Conservation (phyloP, 306 rosid genomes). For the Arachis hypogaea region DNA sequence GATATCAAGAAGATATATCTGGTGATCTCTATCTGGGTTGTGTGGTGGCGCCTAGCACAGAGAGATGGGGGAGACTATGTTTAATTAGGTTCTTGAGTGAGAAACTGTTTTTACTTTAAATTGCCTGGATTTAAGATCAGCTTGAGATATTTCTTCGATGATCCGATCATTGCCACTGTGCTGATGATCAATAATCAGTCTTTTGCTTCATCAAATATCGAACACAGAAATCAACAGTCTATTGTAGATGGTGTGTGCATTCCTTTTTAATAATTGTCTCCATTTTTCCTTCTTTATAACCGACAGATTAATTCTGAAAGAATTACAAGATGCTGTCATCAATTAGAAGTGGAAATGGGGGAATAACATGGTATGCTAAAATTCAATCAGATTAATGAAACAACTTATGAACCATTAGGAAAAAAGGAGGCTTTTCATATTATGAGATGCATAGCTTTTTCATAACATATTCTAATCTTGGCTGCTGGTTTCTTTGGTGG, state of each 20-base stretch:
- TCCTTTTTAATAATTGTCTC: too few species aligned
- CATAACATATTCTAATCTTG: slow-evolving; percentile 14
- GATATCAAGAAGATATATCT: not conserved
- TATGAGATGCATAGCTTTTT: slow-evolving; percentile 1
- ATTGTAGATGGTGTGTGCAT: not conserved
- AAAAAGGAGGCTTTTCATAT: not conserved
- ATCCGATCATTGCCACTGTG: not conserved
- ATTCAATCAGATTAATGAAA: slow-evolving; percentile 11
- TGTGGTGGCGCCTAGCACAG: too few species aligned
- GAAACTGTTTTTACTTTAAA: not conserved
- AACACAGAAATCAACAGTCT: not conserved
- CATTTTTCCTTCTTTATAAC: not conserved
- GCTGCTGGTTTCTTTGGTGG: slow-evolving; percentile 23
- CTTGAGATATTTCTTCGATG: not conserved
- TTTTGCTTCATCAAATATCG: not conserved
- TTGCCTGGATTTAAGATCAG: not conserved
- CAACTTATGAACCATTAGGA: not conserved
- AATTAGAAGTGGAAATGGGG: slow-evolving; percentile 3
- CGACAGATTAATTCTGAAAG: not conserved
- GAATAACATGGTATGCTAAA: not conserved
- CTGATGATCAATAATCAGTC: not conserved
- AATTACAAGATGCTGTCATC: not conserved
- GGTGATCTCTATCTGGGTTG: not conserved
- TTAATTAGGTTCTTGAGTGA: not conserved
- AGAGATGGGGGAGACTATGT: not conserved